Conservation (phyloP, 2,329 filamentous ascomycete genomes). For the Calonectria montana region DNA sequence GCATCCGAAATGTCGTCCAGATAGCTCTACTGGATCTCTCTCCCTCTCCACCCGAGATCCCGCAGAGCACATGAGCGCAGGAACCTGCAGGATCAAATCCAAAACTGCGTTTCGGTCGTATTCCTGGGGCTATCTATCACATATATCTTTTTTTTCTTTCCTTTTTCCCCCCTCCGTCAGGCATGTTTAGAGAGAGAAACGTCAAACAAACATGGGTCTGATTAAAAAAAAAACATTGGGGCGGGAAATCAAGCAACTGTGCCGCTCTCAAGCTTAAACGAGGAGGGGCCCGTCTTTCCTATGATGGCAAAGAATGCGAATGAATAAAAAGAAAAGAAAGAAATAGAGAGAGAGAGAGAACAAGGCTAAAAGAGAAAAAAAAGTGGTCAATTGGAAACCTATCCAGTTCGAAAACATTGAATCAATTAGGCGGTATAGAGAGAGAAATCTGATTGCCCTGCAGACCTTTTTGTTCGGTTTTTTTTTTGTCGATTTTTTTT, state of each 20-base stretch:
- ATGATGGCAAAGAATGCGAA: background rate
- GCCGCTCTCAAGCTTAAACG: slow-evolving; percentile 1
- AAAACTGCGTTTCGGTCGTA: background rate
- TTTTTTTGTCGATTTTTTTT: too few relatives aligned
- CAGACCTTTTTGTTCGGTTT: too few relatives aligned
- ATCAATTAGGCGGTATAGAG: background rate
- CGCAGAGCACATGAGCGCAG: background rate
- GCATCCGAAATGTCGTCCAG: too few relatives aligned
- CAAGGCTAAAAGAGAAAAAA: background rate
- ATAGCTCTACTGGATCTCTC: background rate
- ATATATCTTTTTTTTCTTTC: too few relatives aligned
- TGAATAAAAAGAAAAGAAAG: background rate
- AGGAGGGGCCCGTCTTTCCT: background rate
- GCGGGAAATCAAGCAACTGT: background rate
- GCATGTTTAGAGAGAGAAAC: background rate
- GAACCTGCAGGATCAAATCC: background rate
- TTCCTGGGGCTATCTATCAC: background rate
- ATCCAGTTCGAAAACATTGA: background rate
- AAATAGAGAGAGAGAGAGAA: background rate
- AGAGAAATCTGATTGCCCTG: too few relatives aligned
- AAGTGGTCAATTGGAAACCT: background rate
- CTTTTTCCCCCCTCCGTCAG: background rate
- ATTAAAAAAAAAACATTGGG: background rate
- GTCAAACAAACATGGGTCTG: background rate
- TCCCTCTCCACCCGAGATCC: background rate